Evolutionary conservation across 257 asterid genomes (phyloP).

Genomic region (Lycium ferocissimum): DNA sequence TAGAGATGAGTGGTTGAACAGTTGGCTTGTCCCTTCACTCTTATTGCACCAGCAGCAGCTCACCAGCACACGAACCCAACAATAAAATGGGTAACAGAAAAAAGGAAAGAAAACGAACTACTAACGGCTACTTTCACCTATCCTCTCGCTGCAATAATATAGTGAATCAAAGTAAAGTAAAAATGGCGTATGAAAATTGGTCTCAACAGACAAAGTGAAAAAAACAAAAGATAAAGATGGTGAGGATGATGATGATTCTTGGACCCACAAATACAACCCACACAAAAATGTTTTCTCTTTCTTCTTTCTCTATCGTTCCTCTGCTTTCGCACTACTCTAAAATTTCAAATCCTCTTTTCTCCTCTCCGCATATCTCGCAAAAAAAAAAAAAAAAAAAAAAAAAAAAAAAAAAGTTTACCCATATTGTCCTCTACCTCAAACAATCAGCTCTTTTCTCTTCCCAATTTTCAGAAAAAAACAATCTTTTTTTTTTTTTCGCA

Average conservation of each 20-base stretch:
- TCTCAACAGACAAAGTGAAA: constrained; percentile 4
- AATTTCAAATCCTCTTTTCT: constrained; percentile 26
- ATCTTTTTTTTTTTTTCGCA: constrained; percentile 34
- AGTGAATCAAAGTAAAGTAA: neutral
- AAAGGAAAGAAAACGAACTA: constrained; percentile 36
- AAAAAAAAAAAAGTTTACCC: neutral
- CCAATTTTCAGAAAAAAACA: constrained; percentile 31
- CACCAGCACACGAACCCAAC: neutral
- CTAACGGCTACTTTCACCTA: constrained; percentile 40
- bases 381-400: neutral
- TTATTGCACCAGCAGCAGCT: neutral
- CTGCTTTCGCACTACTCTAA: constrained; percentile 25
- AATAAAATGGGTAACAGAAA: neutral
- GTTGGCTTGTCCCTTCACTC: constrained; percentile 43
- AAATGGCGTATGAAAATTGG: constrained; percentile 21
- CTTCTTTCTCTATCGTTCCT: constrained; percentile 21
- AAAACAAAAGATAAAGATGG: neutral
- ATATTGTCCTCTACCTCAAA: constrained; percentile 23
- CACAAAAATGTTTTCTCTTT: neutral
- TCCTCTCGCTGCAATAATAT: constrained; percentile 10
- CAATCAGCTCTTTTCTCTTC: constrained; percentile 27
- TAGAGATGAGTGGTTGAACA: constrained; percentile 37
- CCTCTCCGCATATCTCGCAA: constrained; percentile 50
- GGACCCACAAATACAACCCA: constrained; percentile 33
- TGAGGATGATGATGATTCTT: neutral